These are phyloP conservation scores for Vaccinium macrocarpon DNA, from an alignment of 148 eudicot species.

Conservation along the genomic window DNA sequence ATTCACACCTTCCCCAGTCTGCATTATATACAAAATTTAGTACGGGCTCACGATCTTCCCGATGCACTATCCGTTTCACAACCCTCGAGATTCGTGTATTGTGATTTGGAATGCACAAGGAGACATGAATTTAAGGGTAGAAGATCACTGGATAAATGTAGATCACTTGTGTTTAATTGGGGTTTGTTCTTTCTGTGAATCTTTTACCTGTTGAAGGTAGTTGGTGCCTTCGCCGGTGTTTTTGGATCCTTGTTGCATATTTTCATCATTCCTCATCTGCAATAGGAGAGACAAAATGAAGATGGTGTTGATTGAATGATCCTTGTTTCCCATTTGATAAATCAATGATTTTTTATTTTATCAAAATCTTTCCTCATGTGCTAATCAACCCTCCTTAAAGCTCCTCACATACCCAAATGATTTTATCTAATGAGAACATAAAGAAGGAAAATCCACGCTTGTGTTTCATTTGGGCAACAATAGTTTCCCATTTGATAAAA, in stretches of 20 bases:
- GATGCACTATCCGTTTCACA: background rate
- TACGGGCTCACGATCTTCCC: background rate
- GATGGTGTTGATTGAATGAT: background rate
- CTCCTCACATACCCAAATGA: too few relatives aligned
- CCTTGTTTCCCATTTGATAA: too few relatives aligned
- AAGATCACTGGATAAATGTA: background rate
- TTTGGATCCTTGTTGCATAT: background rate
- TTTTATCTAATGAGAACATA: too few relatives aligned
- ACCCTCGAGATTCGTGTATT: background rate
- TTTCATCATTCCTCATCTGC: conserved; percentile 4
- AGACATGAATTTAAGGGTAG: background rate
- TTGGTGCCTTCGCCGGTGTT: background rate
- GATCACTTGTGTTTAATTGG: background rate
- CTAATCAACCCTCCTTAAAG: too few relatives aligned
- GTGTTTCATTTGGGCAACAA: too few relatives aligned
- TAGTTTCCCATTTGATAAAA: too few relatives aligned
- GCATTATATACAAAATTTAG: background rate
- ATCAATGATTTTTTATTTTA: too few relatives aligned
- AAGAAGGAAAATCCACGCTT: too few relatives aligned
- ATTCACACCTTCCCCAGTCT: conserved; percentile 67
- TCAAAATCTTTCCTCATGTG: too few relatives aligned
- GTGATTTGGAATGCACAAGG: background rate
- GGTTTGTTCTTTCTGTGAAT: background rate
- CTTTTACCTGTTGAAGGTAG: conserved; percentile 6
- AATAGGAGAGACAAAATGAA: background rate